Conservation (phyloP, 2,329 filamentous ascomycete genomes). For the Drechslerella stenobrocha region DNA sequence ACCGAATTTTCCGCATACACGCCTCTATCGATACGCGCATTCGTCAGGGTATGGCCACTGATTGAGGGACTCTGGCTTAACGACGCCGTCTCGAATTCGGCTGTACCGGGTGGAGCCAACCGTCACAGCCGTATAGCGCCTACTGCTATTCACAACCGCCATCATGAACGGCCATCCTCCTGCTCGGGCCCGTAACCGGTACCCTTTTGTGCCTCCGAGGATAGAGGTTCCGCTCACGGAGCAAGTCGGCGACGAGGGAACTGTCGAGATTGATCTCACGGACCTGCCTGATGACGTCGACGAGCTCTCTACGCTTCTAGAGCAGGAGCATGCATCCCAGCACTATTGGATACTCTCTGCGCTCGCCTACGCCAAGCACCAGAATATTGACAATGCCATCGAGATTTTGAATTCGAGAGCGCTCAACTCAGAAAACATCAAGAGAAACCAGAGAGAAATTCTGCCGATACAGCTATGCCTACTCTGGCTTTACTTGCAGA, state of each 20-base stretch:
- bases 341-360: constrained; percentile 98
- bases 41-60: no score
- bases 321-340: constrained; percentile 88
- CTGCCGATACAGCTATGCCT: constrained; percentile 80
- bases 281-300: constrained; percentile 90
- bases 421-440: constrained; percentile 67
- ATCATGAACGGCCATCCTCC: constrained; percentile 41
- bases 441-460: constrained; percentile 74
- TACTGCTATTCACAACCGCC: neutral
- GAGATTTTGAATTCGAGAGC: constrained; percentile 70
- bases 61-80: no score
- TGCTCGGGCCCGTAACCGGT: constrained; percentile 58
- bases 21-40: no score
- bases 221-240: constrained; percentile 55
- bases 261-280: constrained; percentile 91
- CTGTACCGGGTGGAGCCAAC: no score
- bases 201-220: constrained; percentile 66
- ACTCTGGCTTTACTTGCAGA: constrained; percentile 89
- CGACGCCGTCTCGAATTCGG: no score
- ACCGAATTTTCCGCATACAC: no score
- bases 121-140: neutral
- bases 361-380: constrained; percentile 92
- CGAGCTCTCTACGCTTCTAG: constrained; percentile 89
- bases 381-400: constrained; percentile 81
- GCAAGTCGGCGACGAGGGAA: constrained; percentile 62